These are phyloP conservation scores for Xylariaceae sp. DNA, from an alignment of 2,329 filamentous ascomycete genomes.

Conservation along the genomic window DNA sequence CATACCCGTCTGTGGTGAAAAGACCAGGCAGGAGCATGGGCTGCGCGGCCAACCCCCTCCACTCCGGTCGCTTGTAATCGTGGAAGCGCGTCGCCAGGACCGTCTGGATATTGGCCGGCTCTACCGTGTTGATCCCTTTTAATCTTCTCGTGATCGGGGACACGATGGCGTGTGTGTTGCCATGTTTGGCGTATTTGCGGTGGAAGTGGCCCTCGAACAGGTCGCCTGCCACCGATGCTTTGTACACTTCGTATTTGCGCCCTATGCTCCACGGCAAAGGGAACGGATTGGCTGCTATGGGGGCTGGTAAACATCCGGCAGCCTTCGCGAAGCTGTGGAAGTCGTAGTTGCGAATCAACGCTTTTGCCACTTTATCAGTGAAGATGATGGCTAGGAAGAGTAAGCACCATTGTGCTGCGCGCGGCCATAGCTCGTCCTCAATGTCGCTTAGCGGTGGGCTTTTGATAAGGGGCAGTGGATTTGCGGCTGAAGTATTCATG, in stretches of 20 bases:
- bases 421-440: neutral
- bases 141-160: constrained; percentile 1
- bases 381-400: neutral
- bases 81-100: constrained; percentile 7
- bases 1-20: constrained; percentile 14
- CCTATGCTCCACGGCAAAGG: constrained; percentile 11
- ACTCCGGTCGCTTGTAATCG: constrained; percentile 4
- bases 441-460: neutral
- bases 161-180: constrained; percentile 10
- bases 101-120: constrained; percentile 9
- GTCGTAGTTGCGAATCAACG: constrained; percentile 1
- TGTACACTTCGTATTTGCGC: constrained; percentile 12
- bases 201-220: constrained; percentile 9
- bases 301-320: constrained; percentile 3
- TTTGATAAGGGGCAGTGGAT: neutral
- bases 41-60: constrained; percentile 1
- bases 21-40: constrained; percentile 7
- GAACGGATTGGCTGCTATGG: constrained; percentile 7
- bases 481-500: constrained; percentile 42
- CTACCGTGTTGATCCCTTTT: constrained; percentile 13
- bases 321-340: constrained; percentile 7
- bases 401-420: constrained; percentile 3
- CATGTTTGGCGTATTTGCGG: constrained; percentile 11
- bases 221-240: constrained; percentile 6
- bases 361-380: neutral